Base-by-base conservation (phyloP, 495 filamentous ascomycete genomes). In the Xylaria telfairii region DNA sequence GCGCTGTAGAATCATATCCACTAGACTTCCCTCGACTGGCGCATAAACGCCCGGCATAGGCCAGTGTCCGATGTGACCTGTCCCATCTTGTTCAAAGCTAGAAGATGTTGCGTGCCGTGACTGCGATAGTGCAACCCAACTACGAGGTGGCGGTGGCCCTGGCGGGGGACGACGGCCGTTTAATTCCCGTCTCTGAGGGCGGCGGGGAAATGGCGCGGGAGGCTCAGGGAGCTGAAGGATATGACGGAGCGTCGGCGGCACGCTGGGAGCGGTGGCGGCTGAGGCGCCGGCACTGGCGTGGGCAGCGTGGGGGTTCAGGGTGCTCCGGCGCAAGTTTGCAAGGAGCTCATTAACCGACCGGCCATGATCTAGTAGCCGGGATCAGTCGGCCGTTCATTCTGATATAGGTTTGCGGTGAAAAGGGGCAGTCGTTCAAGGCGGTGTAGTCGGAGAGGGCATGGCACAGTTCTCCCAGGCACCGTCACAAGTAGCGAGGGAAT, bases 141-240 rank as follows among this genome's bases (percentile, higher is more conserved):
- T 93, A 37, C 82, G 83, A 2, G 93, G 93, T 24, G 92, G 83
- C 10, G 91, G 86, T 4, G 93, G 92, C 0, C 92, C 93, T 1
- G 92, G 81, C 0, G 88, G 87, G 19, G 83, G 77, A 68, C 88
- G 84, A 69, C 81, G 65, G 37, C 85, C 84, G 49, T 71, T 68
- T 76, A 73, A 79, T 78, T 79, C 83, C 66, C 74, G 75, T 34
- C 85, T 80, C 63, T 77, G 74, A 65, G 83, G 84, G 28, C 84
- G 83, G 54, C 91, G 89, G 41, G 91, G 91, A 19, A 81, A 81
- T 8, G 91, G 92, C 13, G 87, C 82, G n/a, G 90, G 88, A 34
- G 88, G 88, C 73, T 94, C 92, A 42, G 91, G 90, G 32, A 93
- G 82, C 57, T 91, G 86, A 39, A 95, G 85, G 51, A 95, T 86